Evolutionary conservation across 1,284 basidiomycete species (phyloP).

Genomic region (Trichosporon sp.): DNA sequence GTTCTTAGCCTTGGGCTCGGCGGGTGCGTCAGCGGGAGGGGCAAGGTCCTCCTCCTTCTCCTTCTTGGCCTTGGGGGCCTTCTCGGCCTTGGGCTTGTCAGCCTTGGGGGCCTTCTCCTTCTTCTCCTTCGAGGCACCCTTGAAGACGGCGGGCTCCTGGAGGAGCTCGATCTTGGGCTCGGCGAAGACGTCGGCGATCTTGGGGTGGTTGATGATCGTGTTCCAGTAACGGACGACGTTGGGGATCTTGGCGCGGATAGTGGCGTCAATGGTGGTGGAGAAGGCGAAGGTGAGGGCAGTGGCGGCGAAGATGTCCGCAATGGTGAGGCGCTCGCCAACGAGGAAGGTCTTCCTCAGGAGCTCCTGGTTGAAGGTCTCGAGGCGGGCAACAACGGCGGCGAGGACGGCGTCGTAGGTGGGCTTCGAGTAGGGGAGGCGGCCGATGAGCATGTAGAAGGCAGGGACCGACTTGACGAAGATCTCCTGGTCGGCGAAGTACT

Average conservation of each 20-base stretch:
- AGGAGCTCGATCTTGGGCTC: conserved; percentile 56
- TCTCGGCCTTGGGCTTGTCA: conserved; percentile 54
- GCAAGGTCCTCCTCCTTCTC: conserved; percentile 58
- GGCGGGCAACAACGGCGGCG: conserved; percentile 27
- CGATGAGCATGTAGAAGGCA: conserved; percentile 50
- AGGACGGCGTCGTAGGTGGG: conserved; percentile 47
- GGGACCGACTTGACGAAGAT: conserved; percentile 41
- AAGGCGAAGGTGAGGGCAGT: conserved; percentile 54
- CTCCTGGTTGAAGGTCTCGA: conserved; percentile 60
- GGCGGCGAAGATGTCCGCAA: conserved; percentile 78
- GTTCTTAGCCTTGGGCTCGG: conserved; percentile 80
- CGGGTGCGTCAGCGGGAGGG: conserved; percentile 43
- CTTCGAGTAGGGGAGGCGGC: conserved; percentile 57
- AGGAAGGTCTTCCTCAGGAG: conserved; percentile 80
- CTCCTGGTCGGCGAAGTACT: conserved; percentile 60
- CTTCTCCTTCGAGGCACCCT: conserved; percentile 67
- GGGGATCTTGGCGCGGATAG: conserved; percentile 61
- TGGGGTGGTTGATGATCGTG: conserved; percentile 70
- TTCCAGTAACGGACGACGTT: conserved; percentile 77
- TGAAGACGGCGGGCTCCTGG: conserved; percentile 67
- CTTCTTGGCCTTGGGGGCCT: conserved; percentile 53
- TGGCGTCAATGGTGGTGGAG: conserved; percentile 57
- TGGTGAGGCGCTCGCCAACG: conserved; percentile 86
- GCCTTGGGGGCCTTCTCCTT: conserved; percentile 51
- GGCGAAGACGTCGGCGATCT: conserved; percentile 60